These are phyloP conservation scores for Seiridium cupressi DNA, from an alignment of 2,329 filamentous ascomycete species.

Conservation along the genomic window DNA sequence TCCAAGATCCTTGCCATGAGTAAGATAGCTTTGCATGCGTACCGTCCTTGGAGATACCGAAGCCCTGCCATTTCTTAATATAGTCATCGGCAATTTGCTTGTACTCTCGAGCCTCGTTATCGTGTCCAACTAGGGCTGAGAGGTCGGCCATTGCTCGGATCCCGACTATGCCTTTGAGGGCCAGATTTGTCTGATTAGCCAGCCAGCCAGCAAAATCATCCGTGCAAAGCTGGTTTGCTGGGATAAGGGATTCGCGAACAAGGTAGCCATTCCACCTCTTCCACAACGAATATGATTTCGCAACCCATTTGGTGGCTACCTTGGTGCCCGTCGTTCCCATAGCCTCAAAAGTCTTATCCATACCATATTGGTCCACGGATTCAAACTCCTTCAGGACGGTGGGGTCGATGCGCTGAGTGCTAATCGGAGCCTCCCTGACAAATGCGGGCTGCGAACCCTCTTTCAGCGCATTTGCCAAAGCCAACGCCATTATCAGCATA, in stretches of 20 bases:
- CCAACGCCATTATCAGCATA: slow-evolving; percentile 77
- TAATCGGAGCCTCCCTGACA: slow-evolving; percentile 40
- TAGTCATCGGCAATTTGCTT: slow-evolving; percentile 63
- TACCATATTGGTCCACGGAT: slow-evolving; percentile 34
- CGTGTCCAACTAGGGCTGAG: slow-evolving; percentile 56
- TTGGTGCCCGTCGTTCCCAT: slow-evolving; percentile 40
- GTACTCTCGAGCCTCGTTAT: slow-evolving; percentile 59
- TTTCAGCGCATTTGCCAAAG: slow-evolving; percentile 70
- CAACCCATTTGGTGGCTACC: slow-evolving; percentile 37
- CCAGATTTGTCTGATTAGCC: slow-evolving; percentile 71
- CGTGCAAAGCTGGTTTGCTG: slow-evolving; percentile 71
- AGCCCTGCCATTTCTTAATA: slow-evolving; percentile 69
- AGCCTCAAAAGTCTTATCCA: slow-evolving; percentile 62
- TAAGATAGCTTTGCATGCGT: slow-evolving; percentile 77
- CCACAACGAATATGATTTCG: slow-evolving; percentile 65
- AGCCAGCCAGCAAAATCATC: slow-evolving; percentile 79
- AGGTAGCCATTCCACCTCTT: slow-evolving; percentile 75
- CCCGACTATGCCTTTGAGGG: slow-evolving; percentile 74
- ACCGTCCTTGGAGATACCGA: slow-evolving; percentile 67
- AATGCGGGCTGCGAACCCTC: slow-evolving; percentile 61
- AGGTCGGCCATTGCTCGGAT: slow-evolving; percentile 76
- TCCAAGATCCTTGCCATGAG: slow-evolving; percentile 80
- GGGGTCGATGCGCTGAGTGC: slow-evolving; percentile 12
- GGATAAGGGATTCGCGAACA: slow-evolving; percentile 66
- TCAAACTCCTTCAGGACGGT: slow-evolving; percentile 13